Percentiles rank a stretch among this genome's conserved stretches.
These are phyloP conservation scores for Rhododendron ferrugineum DNA, from an alignment of 148 eudicot genomes.

Conservation along the genomic window DNA sequence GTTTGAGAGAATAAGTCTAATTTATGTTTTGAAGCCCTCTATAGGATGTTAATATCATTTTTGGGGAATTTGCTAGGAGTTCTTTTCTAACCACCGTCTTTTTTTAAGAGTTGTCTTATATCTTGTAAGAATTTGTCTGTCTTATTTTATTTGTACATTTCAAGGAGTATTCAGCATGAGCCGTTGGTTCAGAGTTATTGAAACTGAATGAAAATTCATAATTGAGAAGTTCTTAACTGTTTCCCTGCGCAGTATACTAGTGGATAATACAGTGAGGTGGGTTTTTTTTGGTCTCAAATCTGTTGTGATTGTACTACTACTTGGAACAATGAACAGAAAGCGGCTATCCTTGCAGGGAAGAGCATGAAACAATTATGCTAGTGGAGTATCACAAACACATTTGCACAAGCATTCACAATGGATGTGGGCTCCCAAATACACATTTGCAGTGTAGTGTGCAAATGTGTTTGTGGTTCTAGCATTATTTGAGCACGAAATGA, in stretches of 20 bases:
- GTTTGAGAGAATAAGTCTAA: neutral
- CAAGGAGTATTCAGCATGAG: neutral
- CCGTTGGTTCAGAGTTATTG: neutral
- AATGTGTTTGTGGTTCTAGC: too few species aligned
- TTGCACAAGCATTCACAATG: too few species aligned
- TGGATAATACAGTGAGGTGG: neutral
- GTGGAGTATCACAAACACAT: too few species aligned
- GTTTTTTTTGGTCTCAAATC: too few species aligned
- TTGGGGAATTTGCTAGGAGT: constrained; percentile 9
- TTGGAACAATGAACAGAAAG: too few species aligned
- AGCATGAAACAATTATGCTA: too few species aligned
- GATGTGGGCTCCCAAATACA: too few species aligned
- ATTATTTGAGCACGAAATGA: too few species aligned
- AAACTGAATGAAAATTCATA: neutral
- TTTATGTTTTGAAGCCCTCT: neutral
- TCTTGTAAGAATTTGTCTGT: neutral
- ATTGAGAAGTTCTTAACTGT: neutral
- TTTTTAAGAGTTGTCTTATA: neutral
- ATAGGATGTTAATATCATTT: constrained; percentile 6
- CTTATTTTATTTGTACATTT: constrained; percentile 6
- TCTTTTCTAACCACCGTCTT: neutral
- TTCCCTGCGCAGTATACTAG: neutral
- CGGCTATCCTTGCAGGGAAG: too few species aligned
- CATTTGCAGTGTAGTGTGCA: too few species aligned
- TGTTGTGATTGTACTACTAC: too few species aligned